Evolutionary conservation across 2,329 filamentous ascomycete species (phyloP), one percentile per base, ranked within the genome.

Genomic region (Paraconiothyrium sp.): DNA sequence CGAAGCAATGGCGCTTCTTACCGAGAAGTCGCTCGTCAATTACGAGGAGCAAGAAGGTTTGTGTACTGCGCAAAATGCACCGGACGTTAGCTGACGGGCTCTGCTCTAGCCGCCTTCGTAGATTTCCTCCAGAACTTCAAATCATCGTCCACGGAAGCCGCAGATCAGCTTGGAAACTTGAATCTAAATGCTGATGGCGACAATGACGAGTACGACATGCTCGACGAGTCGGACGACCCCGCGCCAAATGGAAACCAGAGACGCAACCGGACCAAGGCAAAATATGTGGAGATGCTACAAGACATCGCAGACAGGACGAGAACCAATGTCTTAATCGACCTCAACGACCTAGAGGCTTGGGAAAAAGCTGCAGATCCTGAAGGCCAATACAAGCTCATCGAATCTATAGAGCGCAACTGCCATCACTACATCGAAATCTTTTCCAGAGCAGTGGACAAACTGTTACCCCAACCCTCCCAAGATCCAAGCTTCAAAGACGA

Each of bases 401-500:
- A 91, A 50, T 96, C 92, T 1, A 91, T 99, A 71, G 92, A 95
- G 81, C 86, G 85, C 69, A 99, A 99, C 80, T 93, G 95, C 16
- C 92, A 95, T 74, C 95, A 97, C 78, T 99, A 99, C 76, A 90
- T 98, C 68, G 95, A 99, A 73, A 87, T 98, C 61, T 81, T 98
- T 61, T 94, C 94, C 2, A 86, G 91, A 67, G 95, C 95, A 8
- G 89, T 97, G 48, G 95, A 99, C 81, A 90, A 89, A 61, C 86
- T 92, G 57, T 89, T 99, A 86, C 95, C 95, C 0, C 84, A 86
- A 64, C 90, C 94, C 44, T 91, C 88, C 14, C 85, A 84, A 57
- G 93, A 97, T 67, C 86, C 94, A 68, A 94, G 90, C 69, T 98
- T 97, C 85, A 98, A 98, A 79, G 94, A 97, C 74, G 95, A 99